These are phyloP conservation scores for Yueomyces sinensis DNA, from an alignment of 805 yeast genomes.

Conservation along the genomic window DNA sequence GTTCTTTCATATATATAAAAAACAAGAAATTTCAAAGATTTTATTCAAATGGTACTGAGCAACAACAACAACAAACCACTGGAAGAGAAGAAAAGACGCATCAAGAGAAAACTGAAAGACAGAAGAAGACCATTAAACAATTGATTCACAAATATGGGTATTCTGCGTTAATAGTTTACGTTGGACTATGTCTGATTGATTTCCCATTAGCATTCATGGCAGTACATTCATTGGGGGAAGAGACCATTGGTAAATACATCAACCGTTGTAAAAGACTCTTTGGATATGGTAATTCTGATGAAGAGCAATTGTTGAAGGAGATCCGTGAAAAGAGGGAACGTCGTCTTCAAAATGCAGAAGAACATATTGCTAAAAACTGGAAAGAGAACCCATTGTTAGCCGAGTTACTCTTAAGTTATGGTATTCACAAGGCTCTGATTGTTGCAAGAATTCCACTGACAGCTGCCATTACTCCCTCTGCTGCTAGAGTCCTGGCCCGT, in stretches of 20 bases:
- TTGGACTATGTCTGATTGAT: conserved; percentile 61
- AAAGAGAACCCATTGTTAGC: conserved; percentile 44
- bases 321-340: conserved; percentile 17
- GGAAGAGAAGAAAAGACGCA: too few species aligned
- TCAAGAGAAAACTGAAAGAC: too few species aligned
- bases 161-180: conserved; percentile 77
- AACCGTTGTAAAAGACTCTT: conserved; percentile 43
- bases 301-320: conserved; percentile 25
- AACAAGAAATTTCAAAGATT: too few species aligned
- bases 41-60: too few species aligned
- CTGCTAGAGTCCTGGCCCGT: conserved; percentile 31
- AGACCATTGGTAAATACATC: conserved; percentile 56
- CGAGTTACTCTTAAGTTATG: conserved; percentile 84
- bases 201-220: conserved; percentile 69
- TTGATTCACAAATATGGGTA: conserved; percentile 81
- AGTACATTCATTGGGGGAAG: conserved; percentile 84
- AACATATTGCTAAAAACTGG: background rate
- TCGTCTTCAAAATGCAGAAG: conserved; percentile 11
- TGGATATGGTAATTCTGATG: conserved; percentile 46
- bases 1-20: too few species aligned
- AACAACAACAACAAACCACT: too few species aligned
- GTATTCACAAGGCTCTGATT: conserved; percentile 77
- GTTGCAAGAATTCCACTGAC: conserved; percentile 79
- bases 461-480: conserved; percentile 80
- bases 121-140: conserved; percentile 27